Base-by-base conservation (phyloP, 1,284 basidiomycete species). In the Dichomitus squalens region DNA sequence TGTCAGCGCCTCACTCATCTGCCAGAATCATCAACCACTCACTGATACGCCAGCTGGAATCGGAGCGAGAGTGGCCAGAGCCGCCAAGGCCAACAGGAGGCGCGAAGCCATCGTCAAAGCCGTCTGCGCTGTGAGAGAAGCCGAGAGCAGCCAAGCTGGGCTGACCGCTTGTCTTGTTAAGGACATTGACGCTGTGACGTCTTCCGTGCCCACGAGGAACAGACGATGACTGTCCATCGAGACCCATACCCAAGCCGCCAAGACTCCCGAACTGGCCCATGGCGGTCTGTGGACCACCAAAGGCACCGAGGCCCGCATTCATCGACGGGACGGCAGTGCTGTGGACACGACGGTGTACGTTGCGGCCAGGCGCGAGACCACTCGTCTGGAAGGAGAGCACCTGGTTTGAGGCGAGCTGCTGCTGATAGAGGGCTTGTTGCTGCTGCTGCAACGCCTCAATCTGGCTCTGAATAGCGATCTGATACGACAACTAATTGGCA, bases 161-260 rank as follows among this genome's bases (percentile, higher is more conserved):
- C 62, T 84, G 82, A 49, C 77, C 76, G 27, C 70, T 71, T 21
- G 82, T 70, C 73, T 93, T 93, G 71, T 92, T 92, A 58, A 93
- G 83, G 39, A 96, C 93, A 67, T 96, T 98, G 63, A 97, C 92
- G 66, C 94, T 96, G 76, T 98, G 96, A 61, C 96, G 84, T 55
- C 96, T 85, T 47, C 92, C 91, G 71, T 99, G 96, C 27, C 92
- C 92, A 61, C 89, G 86, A 53, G 90, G 89, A 52, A 90, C 73
- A 47, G 83, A 82, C 66, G 83, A 77, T 44, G 80, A 71, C 66
- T 89, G 87, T 14, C 80, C 82, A 66, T 90, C 90, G 38, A 90
- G 72, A 27, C 83, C 86, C 59, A 90, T 70, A 33, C 79, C 82
- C 12, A 90, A 71, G 55, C 75, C 78, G 57, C 75, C 74, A 57